Conservation (phyloP, 164 flowering plant genomes). For the Euptelea pleiosperma region DNA sequence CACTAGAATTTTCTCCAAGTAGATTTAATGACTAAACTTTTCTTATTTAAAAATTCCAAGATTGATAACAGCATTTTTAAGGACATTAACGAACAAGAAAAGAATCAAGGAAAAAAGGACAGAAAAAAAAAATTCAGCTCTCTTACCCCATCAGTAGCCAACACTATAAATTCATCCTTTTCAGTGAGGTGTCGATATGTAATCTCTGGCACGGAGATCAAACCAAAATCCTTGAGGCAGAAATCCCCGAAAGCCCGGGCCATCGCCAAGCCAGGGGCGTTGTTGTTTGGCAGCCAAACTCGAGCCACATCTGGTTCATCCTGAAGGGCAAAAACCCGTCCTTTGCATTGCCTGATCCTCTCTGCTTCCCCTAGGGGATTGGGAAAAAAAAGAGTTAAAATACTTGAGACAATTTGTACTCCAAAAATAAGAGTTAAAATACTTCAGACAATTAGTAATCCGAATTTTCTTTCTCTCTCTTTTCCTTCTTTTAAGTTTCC, state of each 20-base stretch:
- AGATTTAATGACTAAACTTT: background rate
- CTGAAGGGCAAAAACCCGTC: slow-evolving; percentile 91
- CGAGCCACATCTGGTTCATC: slow-evolving; percentile 97
- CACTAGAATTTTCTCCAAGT: background rate
- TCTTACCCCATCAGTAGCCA: slow-evolving; percentile 99
- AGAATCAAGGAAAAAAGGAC: background rate
- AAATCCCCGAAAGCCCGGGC: slow-evolving; percentile 99
- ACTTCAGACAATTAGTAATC: too few species aligned
- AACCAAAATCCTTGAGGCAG: slow-evolving; percentile 95
- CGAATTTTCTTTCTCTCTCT: too few species aligned
- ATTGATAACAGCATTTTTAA: too few species aligned
- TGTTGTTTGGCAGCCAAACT: slow-evolving; percentile 88
- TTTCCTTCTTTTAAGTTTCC: too few species aligned
- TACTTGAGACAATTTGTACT: too few species aligned
- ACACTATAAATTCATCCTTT: slow-evolving; percentile 81
- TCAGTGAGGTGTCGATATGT: slow-evolving; percentile 64
- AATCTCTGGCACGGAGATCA: slow-evolving; percentile 90
- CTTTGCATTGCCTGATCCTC: slow-evolving; percentile 77
- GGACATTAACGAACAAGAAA: background rate
- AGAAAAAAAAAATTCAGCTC: background rate
- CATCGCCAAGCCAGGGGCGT: slow-evolving; percentile 98
- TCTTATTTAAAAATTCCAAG: too few species aligned
- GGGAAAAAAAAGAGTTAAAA: background rate
- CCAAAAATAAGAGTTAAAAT: too few species aligned
- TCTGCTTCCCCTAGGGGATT: slow-evolving; percentile 94